These are phyloP conservation scores for Cyclotella choctawhatcheeana DNA, from an alignment of 108 stramenopile genomes.

Conservation along the genomic window DNA sequence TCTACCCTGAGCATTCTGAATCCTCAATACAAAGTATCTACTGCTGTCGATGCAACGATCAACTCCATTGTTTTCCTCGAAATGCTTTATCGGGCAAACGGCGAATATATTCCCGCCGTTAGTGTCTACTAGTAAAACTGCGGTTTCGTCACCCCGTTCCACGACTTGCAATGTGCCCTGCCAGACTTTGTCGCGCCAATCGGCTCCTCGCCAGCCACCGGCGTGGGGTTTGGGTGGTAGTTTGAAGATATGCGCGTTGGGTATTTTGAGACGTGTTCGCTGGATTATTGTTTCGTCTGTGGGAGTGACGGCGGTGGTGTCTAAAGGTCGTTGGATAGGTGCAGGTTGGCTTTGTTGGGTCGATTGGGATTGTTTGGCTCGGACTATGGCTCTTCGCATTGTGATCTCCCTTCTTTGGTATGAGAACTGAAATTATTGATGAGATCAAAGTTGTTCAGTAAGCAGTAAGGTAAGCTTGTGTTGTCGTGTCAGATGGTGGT, in stretches of 20 bases:
- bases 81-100: slow-evolving; percentile 78
- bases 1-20: slow-evolving; percentile 92
- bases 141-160: slow-evolving; percentile 81
- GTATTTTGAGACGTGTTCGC: slow-evolving; percentile 72
- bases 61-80: slow-evolving; percentile 60
- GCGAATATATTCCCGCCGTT: slow-evolving; percentile 83
- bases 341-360: slow-evolving; percentile 1
- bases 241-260: slow-evolving; percentile 90
- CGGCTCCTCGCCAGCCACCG: slow-evolving; percentile 89
- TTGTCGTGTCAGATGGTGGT: too few relatives aligned
- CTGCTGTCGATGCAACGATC: slow-evolving; percentile 90
- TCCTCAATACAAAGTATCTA: slow-evolving; percentile 91
- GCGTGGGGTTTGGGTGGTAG: slow-evolving; percentile 76
- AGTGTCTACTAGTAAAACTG: slow-evolving; percentile 79
- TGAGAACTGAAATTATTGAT: neutral
- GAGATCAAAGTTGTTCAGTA: neutral
- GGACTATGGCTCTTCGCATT: slow-evolving; percentile 5
- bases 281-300: slow-evolving; percentile 67
- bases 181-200: slow-evolving; percentile 92
- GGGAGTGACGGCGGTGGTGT: neutral
- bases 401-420: neutral
- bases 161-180: slow-evolving; percentile 91
- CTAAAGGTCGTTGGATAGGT: neutral
- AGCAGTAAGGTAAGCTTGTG: too few relatives aligned
- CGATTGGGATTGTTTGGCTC: slow-evolving; percentile 4